Conservation (phyloP, 495 filamentous ascomycete species). For the Stereocaulon alpinum region DNA sequence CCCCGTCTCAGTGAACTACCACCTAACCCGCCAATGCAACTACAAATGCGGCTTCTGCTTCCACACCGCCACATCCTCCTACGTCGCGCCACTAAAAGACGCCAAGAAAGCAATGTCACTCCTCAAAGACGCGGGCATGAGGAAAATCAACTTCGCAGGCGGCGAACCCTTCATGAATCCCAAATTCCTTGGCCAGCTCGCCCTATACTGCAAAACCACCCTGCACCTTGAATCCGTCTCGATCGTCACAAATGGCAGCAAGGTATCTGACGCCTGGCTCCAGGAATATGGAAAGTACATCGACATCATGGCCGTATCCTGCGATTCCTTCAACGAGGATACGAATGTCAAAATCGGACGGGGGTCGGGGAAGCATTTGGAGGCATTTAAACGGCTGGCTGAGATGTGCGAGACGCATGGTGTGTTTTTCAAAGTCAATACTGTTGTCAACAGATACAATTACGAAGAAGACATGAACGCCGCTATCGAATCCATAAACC, state of each 20-base stretch:
- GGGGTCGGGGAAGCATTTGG: slow-evolving; percentile 36
- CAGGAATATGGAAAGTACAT: slow-evolving; percentile 32
- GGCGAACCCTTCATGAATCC: slow-evolving; percentile 52
- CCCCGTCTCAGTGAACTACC: slow-evolving; percentile 39
- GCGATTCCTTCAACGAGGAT: slow-evolving; percentile 45
- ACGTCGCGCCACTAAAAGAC: slow-evolving; percentile 29
- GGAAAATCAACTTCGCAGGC: slow-evolving; percentile 50
- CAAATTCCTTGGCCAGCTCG: slow-evolving; percentile 35
- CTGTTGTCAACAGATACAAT: slow-evolving; percentile 43
- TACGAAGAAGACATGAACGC: slow-evolving; percentile 45
- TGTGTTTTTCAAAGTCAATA: slow-evolving; percentile 52
- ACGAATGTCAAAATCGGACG: slow-evolving; percentile 46
- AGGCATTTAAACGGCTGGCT: slow-evolving; percentile 33
- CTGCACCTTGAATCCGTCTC: slow-evolving; percentile 41
- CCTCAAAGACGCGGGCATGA: slow-evolving; percentile 43
- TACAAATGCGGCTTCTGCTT: slow-evolving; percentile 45
- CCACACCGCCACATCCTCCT: slow-evolving; percentile 42
- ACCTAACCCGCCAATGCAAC: slow-evolving; percentile 44
- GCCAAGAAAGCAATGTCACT: slow-evolving; percentile 38
- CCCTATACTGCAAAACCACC: slow-evolving; percentile 41
- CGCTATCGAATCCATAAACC: slow-evolving; percentile 31
- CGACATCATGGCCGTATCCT: slow-evolving; percentile 46
- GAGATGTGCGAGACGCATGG: slow-evolving; percentile 36
- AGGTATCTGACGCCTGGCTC: slow-evolving; percentile 37
- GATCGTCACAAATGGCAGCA: slow-evolving; percentile 46